Conservation (phyloP, 148 eudicot species). For the Dianthus caryophyllus region DNA sequence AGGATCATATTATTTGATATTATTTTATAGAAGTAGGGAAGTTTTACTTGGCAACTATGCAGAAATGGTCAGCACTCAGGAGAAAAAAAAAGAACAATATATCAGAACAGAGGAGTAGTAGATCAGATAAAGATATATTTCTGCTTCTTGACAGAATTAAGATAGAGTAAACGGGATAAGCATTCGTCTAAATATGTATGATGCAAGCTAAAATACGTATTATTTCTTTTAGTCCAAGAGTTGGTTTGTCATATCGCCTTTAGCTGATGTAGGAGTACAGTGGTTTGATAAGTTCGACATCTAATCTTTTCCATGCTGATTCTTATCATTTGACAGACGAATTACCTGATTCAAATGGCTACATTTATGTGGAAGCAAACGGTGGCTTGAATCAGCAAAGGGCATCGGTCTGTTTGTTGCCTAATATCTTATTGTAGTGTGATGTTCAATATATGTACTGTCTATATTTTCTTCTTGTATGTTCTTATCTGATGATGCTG, state of each 20-base stretch:
- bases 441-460: not conserved
- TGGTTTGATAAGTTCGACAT: not conserved
- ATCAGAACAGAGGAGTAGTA: not conserved
- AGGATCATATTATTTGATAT: no score
- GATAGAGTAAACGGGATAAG: no score
- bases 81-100: not conserved
- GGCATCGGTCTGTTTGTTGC: slow-evolving; percentile 53
- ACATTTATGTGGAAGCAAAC: slow-evolving; percentile 88
- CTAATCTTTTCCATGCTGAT: slow-evolving; percentile 10
- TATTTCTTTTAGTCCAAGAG: not conserved
- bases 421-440: slow-evolving; percentile 2
- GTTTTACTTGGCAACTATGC: not conserved
- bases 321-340: slow-evolving; percentile 25
- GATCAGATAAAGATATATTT: not conserved
- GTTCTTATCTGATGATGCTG: slow-evolving; percentile 14
- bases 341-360: slow-evolving; percentile 86
- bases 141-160: not conserved
- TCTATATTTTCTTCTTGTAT: not conserved
- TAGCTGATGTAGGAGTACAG: not conserved
- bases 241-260: not conserved
- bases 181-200: not conserved
- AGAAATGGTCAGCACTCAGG: not conserved
- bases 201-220: not conserved
- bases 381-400: slow-evolving; percentile 99
- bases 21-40: no score